phyloP scores from a whole-genome alignment of 495 filamentous ascomycete genomes.

The Xylaria castorea region DNA sequence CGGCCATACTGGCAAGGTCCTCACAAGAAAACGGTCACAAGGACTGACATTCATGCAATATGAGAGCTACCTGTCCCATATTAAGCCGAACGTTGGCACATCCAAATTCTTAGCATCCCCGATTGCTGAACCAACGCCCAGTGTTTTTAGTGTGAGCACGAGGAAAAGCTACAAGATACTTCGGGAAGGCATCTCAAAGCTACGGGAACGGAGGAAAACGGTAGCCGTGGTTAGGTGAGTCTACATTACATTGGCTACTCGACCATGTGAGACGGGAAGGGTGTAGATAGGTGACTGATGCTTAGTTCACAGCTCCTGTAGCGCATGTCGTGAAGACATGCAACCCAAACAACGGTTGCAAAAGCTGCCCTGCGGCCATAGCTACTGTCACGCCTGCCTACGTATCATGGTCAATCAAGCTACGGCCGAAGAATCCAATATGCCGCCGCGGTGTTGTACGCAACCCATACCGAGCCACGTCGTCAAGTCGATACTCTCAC shows the following conservation, averaged over 20 bases:
- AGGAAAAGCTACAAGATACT: slow-evolving; percentile 51
- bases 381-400: slow-evolving; percentile 59
- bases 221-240: slow-evolving; percentile 44
- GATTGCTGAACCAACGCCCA: slow-evolving; percentile 33
- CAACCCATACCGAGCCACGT: slow-evolving; percentile 57
- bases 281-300: slow-evolving; percentile 25
- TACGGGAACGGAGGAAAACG: slow-evolving; percentile 44
- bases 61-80: slow-evolving; percentile 56
- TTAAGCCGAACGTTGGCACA: slow-evolving; percentile 48
- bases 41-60: slow-evolving; percentile 59
- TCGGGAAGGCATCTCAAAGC: slow-evolving; percentile 47
- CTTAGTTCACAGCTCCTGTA: slow-evolving; percentile 51
- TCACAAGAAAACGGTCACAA: slow-evolving; percentile 45
- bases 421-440: slow-evolving; percentile 56
- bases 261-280: background rate
- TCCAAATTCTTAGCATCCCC: slow-evolving; percentile 40
- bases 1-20: slow-evolving; percentile 23
- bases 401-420: slow-evolving; percentile 58
- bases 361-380: slow-evolving; percentile 59
- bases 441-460: slow-evolving; percentile 66
- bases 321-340: slow-evolving; percentile 60
- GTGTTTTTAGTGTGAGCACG: slow-evolving; percentile 44
- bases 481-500: slow-evolving; percentile 56
- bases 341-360: slow-evolving; percentile 44
- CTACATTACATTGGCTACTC: background rate